Percentiles rank a stretch among this genome's conserved stretches.
Evolutionary conservation across 257 asterid species (phyloP).

Genomic region (Datura wrightii): DNA sequence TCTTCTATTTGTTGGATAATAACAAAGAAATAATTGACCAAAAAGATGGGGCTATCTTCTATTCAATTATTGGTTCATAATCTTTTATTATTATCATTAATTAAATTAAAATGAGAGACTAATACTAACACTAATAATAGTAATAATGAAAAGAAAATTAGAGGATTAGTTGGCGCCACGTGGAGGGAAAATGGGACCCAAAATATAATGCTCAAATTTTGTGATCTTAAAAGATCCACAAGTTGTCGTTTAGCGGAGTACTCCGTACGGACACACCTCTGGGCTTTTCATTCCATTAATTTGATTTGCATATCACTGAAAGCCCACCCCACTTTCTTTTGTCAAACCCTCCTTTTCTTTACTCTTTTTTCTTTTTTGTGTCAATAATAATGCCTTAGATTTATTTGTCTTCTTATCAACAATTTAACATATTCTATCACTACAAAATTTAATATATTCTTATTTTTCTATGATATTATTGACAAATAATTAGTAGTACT

Average conservation of each 20-base stretch:
- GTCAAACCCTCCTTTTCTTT: neutral
- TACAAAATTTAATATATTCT: neutral
- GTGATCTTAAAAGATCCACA: constrained; percentile 26
- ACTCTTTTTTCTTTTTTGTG: too few species aligned
- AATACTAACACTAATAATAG: neutral
- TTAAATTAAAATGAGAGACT: neutral
- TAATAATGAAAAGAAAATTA: neutral
- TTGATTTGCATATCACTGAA: constrained; percentile 17
- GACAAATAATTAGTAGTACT: neutral
- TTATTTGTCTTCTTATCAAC: neutral
- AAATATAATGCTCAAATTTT: neutral
- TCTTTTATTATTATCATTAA: neutral
- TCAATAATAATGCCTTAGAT: neutral
- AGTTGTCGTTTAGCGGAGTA: constrained; percentile 48
- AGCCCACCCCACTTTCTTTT: constrained; percentile 15
- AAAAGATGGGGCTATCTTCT: neutral
- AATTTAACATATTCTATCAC: neutral
- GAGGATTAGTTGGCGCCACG: constrained; percentile 24
- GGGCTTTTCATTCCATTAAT: neutral
- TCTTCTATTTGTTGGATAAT: neutral
- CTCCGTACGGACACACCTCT: constrained; percentile 52
- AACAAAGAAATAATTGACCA: neutral
- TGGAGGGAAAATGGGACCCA: neutral
- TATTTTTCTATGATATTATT: neutral
- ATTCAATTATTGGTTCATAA: constrained; percentile 6